Conservation (phyloP, 352 stramenopile species). For the Phytophthora citricola region DNA sequence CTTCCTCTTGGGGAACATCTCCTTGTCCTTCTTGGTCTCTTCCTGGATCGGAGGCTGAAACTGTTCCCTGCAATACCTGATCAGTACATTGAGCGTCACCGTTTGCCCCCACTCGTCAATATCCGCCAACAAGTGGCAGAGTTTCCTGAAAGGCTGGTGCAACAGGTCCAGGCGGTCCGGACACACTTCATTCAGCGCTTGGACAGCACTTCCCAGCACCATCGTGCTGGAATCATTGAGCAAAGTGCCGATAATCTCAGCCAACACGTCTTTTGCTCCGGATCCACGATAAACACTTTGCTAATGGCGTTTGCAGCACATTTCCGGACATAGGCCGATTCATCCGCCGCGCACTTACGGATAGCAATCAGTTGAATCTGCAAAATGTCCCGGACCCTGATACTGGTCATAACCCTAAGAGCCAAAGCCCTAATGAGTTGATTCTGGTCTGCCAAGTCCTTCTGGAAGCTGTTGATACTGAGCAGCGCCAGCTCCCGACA, state of each 20-base stretch:
- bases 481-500: conserved; percentile 97
- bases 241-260: conserved; percentile 94
- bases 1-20: conserved; percentile 71
- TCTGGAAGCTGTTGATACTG: conserved; percentile 99
- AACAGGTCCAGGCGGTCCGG: conserved; percentile 95
- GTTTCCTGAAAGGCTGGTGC: conserved; percentile 95
- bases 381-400: conserved; percentile 98
- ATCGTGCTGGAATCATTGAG: conserved; percentile 96
- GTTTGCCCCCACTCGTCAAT: conserved; percentile 99
- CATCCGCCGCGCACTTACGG: conserved; percentile 92
- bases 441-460: conserved; percentile 96
- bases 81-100: conserved; percentile 93
- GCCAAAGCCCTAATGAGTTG: conserved; percentile 94
- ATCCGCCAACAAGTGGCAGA: conserved; percentile 98
- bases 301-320: conserved; percentile 96
- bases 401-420: conserved; percentile 97
- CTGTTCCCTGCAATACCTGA: conserved; percentile 95
- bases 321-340: conserved; percentile 97
- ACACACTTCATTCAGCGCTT: conserved; percentile 97
- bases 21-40: conserved; percentile 52
- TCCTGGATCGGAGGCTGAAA: conserved; percentile 91
- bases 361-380: conserved; percentile 99
- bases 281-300: conserved; percentile 94
- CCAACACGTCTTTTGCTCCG: conserved; percentile 89
- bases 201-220: conserved; percentile 96